A percentile compares a stretch with the other conserved stretches of the same genome.
Conservation (phyloP, 2,329 filamentous ascomycete genomes). For the Penicillium decumbens region DNA sequence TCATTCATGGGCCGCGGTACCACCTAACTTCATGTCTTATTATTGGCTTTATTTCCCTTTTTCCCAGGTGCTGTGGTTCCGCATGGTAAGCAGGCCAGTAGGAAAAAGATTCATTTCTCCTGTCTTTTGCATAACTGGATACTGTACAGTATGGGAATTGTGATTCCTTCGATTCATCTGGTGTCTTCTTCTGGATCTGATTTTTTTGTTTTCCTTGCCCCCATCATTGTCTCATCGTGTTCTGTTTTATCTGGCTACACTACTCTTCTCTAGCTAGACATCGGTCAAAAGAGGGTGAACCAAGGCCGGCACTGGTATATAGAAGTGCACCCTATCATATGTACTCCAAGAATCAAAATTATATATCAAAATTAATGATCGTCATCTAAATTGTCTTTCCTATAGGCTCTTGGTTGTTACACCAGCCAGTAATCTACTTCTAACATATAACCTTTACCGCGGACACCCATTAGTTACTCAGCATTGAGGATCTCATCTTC, state of each 20-base stretch:
- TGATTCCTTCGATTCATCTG: conserved; percentile 30
- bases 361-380: background rate
- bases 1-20: conserved; percentile 6
- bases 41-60: conserved; percentile 25
- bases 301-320: conserved; percentile 15
- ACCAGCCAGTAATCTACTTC: background rate
- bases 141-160: conserved; percentile 40
- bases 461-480: conserved; percentile 8
- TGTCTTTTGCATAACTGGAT: conserved; percentile 31
- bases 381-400: background rate
- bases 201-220: conserved; percentile 6
- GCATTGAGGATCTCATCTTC: conserved; percentile 28
- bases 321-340: conserved; percentile 18
- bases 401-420: too few relatives aligned
- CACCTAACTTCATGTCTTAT: conserved; percentile 23
- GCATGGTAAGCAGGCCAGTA: conserved; percentile 23
- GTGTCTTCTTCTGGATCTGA: conserved; percentile 27
- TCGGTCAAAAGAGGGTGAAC: conserved; percentile 12
- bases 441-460: background rate
- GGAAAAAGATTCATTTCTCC: conserved; percentile 19
- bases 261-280: conserved; percentile 18
- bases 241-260: conserved; percentile 8
- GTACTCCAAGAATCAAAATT: conserved; percentile 21
- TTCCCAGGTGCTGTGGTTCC: conserved; percentile 25
- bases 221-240: conserved; percentile 11